Conservation (phyloP, 352 stramenopile species). For the Phytophthora litchii region DNA sequence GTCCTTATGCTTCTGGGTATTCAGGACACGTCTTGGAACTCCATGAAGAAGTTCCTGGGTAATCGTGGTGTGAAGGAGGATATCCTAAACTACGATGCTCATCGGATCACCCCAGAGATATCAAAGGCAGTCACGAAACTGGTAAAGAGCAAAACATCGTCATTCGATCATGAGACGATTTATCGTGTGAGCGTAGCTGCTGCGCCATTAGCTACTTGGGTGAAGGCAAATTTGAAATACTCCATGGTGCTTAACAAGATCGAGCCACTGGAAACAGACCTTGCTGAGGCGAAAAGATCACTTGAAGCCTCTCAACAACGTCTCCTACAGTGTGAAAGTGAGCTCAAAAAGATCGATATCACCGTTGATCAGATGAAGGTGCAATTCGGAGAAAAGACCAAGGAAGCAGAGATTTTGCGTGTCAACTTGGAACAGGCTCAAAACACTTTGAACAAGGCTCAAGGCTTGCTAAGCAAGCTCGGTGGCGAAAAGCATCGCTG, state of each 20-base stretch:
- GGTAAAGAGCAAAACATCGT: slow-evolving; percentile 92
- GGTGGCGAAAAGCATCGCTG: slow-evolving; percentile 92
- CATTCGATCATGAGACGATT: slow-evolving; percentile 95
- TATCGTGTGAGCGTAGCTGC: slow-evolving; percentile 94
- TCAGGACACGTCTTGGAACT: slow-evolving; percentile 95
- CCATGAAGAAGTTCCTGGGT: slow-evolving; percentile 97
- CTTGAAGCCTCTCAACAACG: slow-evolving; percentile 89
- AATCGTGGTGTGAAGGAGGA: slow-evolving; percentile 96
- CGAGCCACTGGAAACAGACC: slow-evolving; percentile 90
- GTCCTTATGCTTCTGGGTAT: slow-evolving; percentile 96
- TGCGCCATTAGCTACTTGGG: slow-evolving; percentile 94
- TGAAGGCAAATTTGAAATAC: slow-evolving; percentile 96
- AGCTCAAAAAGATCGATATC: slow-evolving; percentile 92
- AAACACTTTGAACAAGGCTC: slow-evolving; percentile 91
- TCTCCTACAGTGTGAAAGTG: slow-evolving; percentile 89
- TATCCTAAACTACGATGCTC: slow-evolving; percentile 96
- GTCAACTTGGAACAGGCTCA: slow-evolving; percentile 89
- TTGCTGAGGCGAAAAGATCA: slow-evolving; percentile 88
- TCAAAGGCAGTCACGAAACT: slow-evolving; percentile 92
- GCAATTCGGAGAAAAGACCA: slow-evolving; percentile 93
- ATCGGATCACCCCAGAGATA: slow-evolving; percentile 91
- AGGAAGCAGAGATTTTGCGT: slow-evolving; percentile 92
- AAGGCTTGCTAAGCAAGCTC: slow-evolving; percentile 90
- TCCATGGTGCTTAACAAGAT: slow-evolving; percentile 96
- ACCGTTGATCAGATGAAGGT: slow-evolving; percentile 90